Base-by-base conservation (phyloP, 805 yeast species). In the Saccharomycopsis schoenii region DNA sequence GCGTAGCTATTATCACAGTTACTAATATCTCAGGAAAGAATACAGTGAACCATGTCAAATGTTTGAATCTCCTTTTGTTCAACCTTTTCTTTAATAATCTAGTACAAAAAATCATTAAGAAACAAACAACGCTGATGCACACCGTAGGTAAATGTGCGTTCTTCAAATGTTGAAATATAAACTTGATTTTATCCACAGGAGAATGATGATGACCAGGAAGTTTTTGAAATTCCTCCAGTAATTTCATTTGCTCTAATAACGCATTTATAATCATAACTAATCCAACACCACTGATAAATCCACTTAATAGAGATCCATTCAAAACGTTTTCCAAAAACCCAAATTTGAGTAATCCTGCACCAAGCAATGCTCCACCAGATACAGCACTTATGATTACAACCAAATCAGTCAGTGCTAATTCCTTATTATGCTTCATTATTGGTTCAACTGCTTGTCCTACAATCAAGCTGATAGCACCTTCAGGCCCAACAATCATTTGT, bases 401-500 rank as follows among this genome's bases (percentile, higher is more conserved):
- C 8, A 86, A 71, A 64, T 84, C 86, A 0, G 83, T 75, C 55
- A 74, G 74, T 12, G 81, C 66, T 36, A 68, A 66, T 29, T 71
- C 74, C 12, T 67, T 74, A 62, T 74, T 73, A 66, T 75, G 83
- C 24, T 74, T 77, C 25, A 78, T 66, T 55, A 78, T 70, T n/a
- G 78, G 81, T 62, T 85, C 87, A 10, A 89, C 82, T 0, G 86
- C 83, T 67, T 87, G 93, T 1, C 97, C 97, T 29, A 88, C 84
- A 14, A 91, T 83, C 67, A 92, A 76, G 0, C 96, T 88, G 9
- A 89, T 83, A 0, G 96, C 92, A 19, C 93, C 92, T 71, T 91
- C 96, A 0, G 97, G 97, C 0, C 97, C 97, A 19, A 91, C 96
- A 47, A 90, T 84, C 86, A 91, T 83, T 62, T 85, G 86, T 0